Base-by-base conservation (phyloP, 768 basidiomycete genomes). In the Lepiota brunneoincarnata region DNA sequence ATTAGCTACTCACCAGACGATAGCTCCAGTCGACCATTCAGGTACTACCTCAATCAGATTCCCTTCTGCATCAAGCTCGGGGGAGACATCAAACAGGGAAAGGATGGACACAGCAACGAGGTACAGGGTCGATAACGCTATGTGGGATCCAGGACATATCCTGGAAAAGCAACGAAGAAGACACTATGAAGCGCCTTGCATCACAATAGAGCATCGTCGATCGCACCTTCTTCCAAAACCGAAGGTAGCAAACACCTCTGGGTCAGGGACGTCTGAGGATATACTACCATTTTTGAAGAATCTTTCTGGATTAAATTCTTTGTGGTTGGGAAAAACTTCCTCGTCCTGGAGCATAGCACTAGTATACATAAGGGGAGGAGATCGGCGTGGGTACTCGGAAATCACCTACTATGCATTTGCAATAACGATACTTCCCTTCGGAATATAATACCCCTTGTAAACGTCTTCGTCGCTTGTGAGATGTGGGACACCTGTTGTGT, bases 211-310 rank as follows among this genome's bases (percentile, higher is more conserved):
- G 7, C 7, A 31, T 31, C 7, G 31, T 9, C 31, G n/a, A 31
- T 9, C 50, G 10, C 18, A 64, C 67, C 66, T 58, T 46, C 67
- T 44, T 11, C 71, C 71, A 56, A 69, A 71, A 0, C 71, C 72
- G 57, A 68, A 73, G 3, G 61, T 63, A 1, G 57, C 60, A 6
- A 56, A 55, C 0, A 56, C 6, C 20, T 41, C 64, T 2, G 67
- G 64, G 28, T 67, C 63, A 17, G 57, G 59, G n/a, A 69, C 58
- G 2, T 69, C 62, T 1, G 63, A 26, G 17, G 61, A 63, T 20
- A 60, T 39, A 0, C 63, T 53, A 48, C 58, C 60, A 3, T 58
- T 56, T 12, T 54, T 61, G 12, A 61, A 21, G 38, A 61, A 64
- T 11, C 65, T 40, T 28, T 63, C 63, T 3, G 63, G 65, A 2